Evolutionary conservation across 768 basidiomycete species (phyloP), one percentile per base, ranked within the genome.

Genomic region (Lentinus brumalis): DNA sequence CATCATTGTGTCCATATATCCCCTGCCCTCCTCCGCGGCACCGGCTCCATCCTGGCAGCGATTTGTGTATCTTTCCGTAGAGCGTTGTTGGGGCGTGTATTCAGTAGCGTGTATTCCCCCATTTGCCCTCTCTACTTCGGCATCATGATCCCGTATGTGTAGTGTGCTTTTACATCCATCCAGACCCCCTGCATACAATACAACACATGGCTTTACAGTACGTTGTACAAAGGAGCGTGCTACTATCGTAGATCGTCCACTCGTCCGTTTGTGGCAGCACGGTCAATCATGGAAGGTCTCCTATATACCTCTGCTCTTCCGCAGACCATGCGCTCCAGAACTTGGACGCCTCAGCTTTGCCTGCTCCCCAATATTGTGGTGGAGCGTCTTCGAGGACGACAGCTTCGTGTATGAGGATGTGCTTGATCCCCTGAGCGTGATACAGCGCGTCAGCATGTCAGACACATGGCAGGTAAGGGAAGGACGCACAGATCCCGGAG

Each of bases 261-360:
- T 39, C 30, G 50, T 51, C 12, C 30, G 26, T 40, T 26, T 11
- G 35, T 35, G 7, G 35, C 35, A 35, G 31, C 10, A 42, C 15
- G 26, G 35, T 50, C 31, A 9, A 29, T 47, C 40, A 59, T 18
- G 40, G 47, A 21, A 18, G 14, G 49, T 50, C 15, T 8, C 42
- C 45, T 15, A 47, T 29, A 52, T 67, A 63, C 35, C 32, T 53
- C 42, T 72, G 70, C 62, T 93, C 91, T 68, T 89, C 89, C 30
- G 78, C 80, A 30, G 89, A 84, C 88, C 90, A 91, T 18, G 87
- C 85, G 54, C 86, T 82, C 86, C 89, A 92, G 69, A 92, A 94
- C 29, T 79, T 79, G 3, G 85, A 78, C 0, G 77, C 85, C 57
- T 91, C 85, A 2, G 30, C 29, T 38, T 63, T 51, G n/a, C 84